A percentile compares a stretch with the other conserved stretches of the same genome.
Evolutionary conservation across 1,284 basidiomycete species (phyloP).

Genomic region (Leccinum cinnamomeum): DNA sequence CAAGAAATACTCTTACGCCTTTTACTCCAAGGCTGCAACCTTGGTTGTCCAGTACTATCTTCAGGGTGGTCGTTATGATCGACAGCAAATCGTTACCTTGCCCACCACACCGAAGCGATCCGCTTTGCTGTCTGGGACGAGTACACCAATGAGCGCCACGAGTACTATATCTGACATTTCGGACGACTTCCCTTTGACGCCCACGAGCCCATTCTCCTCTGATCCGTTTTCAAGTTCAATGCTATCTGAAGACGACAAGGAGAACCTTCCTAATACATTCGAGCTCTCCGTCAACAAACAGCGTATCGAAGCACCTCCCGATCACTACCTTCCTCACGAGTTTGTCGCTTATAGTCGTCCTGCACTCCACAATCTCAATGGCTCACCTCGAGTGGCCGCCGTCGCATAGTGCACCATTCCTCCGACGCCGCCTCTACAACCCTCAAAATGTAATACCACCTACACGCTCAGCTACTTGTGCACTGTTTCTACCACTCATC

Average conservation of each 20-base stretch:
- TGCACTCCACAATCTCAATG: constrained; percentile 66
- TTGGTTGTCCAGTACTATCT: constrained; percentile 92
- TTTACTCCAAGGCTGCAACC: constrained; percentile 93
- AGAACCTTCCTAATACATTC: constrained; percentile 68
- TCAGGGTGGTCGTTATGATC: constrained; percentile 68
- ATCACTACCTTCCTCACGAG: constrained; percentile 77
- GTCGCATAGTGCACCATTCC: constrained; percentile 48
- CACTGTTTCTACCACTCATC: constrained; percentile 63
- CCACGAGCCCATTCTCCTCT: constrained; percentile 62
- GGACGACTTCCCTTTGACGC: constrained; percentile 79
- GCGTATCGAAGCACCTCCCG: constrained; percentile 61
- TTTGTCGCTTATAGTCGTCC: constrained; percentile 72
- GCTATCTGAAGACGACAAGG: constrained; percentile 70
- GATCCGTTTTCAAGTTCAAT: constrained; percentile 55
- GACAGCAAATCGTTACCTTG: constrained; percentile 49
- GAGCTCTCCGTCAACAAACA: constrained; percentile 72
- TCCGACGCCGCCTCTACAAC: constrained; percentile 23
- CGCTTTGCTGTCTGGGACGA: constrained; percentile 48
- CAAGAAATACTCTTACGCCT: constrained; percentile 96
- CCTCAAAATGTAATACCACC: constrained; percentile 78
- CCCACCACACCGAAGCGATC: constrained; percentile 73
- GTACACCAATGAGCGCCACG: constrained; percentile 71
- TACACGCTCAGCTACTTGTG: constrained; percentile 57
- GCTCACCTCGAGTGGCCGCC: constrained; percentile 45
- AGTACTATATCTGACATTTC: constrained; percentile 72